Conservation (phyloP, 139 green algal species). For the Eudorina sp. region DNA sequence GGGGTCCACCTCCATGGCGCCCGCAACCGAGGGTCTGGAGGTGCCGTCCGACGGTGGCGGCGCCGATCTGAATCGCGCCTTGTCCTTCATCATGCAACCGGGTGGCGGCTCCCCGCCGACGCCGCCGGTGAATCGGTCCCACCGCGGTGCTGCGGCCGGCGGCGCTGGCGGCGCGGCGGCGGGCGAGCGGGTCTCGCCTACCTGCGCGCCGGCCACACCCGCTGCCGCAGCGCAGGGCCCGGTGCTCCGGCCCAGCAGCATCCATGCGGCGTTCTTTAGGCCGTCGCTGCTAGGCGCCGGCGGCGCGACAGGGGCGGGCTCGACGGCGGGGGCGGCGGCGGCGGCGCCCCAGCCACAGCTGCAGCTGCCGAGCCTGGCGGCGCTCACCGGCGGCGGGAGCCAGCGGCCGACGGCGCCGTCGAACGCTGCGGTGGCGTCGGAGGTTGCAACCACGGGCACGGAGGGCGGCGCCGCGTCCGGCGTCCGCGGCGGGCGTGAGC, state of each 20-base stretch:
- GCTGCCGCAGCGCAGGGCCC: not conserved
- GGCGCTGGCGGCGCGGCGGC: too few species aligned
- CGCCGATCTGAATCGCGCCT: not conserved
- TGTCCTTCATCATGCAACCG: not conserved
- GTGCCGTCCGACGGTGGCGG: not conserved
- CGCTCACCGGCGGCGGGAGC: not conserved
- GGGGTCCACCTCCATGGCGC: not conserved
- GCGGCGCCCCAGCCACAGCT: not conserved
- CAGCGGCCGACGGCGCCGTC: not conserved
- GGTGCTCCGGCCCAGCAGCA: not conserved
- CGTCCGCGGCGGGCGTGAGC: not conserved
- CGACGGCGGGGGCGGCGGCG: not conserved
- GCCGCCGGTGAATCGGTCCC: not conserved
- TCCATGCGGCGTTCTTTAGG: not conserved
- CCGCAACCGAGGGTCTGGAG: not conserved
- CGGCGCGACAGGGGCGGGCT: too few species aligned
- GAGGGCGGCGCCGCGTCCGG: not conserved
- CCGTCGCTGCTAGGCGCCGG: too few species aligned
- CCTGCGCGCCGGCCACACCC: not conserved
- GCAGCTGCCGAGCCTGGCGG: not conserved
- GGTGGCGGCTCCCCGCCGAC: not conserved
- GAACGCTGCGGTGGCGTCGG: not conserved
- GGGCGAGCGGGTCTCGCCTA: not conserved
- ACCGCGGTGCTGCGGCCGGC: not conserved
- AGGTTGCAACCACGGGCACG: not conserved